phyloP scores from a whole-genome alignment of 495 filamentous ascomycete species.

The Xylaria palmicola region DNA sequence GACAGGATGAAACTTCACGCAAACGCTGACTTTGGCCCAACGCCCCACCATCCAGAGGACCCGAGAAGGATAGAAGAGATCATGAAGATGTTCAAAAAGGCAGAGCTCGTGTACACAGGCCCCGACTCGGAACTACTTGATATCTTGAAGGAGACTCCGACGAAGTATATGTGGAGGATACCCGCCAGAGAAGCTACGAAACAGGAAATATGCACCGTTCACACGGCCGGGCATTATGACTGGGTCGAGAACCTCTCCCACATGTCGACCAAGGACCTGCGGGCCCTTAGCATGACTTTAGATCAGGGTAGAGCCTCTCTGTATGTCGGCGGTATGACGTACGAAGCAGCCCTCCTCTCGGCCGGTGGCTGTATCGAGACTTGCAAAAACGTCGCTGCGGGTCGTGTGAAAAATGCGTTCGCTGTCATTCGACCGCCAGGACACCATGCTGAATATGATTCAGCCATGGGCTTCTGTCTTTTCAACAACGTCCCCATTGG shows the following conservation, averaged over 20 bases:
- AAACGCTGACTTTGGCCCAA: constrained; percentile 65
- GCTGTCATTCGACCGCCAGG: constrained; percentile 93
- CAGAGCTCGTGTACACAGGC: constrained; percentile 66
- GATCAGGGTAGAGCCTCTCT: constrained; percentile 75
- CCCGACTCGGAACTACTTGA: constrained; percentile 44
- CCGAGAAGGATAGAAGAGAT: constrained; percentile 87
- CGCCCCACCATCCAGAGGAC: constrained; percentile 89
- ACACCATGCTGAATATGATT: constrained; percentile 85
- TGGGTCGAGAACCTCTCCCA: constrained; percentile 66
- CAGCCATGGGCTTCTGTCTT: constrained; percentile 89
- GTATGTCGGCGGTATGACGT: constrained; percentile 83
- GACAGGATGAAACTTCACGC: constrained; percentile 88
- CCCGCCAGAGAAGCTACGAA: constrained; percentile 68
- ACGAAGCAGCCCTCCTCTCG: constrained; percentile 74
- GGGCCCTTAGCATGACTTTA: constrained; percentile 52
- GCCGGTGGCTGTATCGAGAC: constrained; percentile 96
- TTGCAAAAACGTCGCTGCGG: constrained; percentile 75
- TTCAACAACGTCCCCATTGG: constrained; percentile 97
- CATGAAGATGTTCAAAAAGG: constrained; percentile 75
- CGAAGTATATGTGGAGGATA: constrained; percentile 72
- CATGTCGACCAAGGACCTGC: constrained; percentile 59
- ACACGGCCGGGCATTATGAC: constrained; percentile 69
- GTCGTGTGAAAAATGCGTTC: constrained; percentile 86
- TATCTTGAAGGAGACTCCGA: constrained; percentile 44
- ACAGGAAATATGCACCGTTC: constrained; percentile 75